Percentiles rank a stretch among this genome's conserved stretches.
Conservation (phyloP, 345 rosid species). For the Toxicodendron radicans region DNA sequence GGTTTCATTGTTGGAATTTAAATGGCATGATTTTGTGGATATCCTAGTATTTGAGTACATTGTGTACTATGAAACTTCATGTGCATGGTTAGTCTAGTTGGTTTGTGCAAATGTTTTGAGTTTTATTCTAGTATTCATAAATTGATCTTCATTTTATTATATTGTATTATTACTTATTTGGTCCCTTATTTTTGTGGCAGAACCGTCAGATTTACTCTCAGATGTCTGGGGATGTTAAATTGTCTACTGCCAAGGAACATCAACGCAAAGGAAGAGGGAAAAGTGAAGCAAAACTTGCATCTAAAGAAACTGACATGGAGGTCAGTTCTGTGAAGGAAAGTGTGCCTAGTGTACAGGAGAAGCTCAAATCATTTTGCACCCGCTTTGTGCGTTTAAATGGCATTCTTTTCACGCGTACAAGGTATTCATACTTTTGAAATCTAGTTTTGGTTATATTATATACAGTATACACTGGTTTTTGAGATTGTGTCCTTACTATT, state of each 20-base stretch:
- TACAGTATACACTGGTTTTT: not conserved
- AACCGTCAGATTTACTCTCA: slow-evolving; percentile 73
- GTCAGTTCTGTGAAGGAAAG: slow-evolving; percentile 47
- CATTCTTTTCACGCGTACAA: slow-evolving; percentile 90
- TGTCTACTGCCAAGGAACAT: slow-evolving; percentile 41
- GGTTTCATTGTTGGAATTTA: slow-evolving; percentile 1
- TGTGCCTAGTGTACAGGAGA: slow-evolving; percentile 43
- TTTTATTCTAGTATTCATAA: not conserved
- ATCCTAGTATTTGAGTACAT: not conserved
- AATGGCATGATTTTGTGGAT: not conserved
- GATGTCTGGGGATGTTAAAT: slow-evolving; percentile 46
- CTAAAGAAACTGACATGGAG: slow-evolving; percentile 50
- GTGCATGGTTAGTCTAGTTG: not conserved
- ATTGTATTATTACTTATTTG: not conserved
- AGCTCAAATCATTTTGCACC: slow-evolving; percentile 61
- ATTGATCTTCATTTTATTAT: not conserved
- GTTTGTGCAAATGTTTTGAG: not conserved
- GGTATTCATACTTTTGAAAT: slow-evolving; percentile 39
- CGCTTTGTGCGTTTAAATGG: slow-evolving; percentile 89
- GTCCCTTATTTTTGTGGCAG: slow-evolving; percentile 32
- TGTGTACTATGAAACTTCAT: not conserved
- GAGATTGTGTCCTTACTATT: not conserved
- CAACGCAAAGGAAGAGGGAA: slow-evolving; percentile 65
- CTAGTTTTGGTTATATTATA: slow-evolving; percentile 10
- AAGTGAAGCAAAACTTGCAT: slow-evolving; percentile 45